These are phyloP conservation scores for Magnusiomyces paraingens DNA, from an alignment of 1,139 yeast species.

Conservation along the genomic window DNA sequence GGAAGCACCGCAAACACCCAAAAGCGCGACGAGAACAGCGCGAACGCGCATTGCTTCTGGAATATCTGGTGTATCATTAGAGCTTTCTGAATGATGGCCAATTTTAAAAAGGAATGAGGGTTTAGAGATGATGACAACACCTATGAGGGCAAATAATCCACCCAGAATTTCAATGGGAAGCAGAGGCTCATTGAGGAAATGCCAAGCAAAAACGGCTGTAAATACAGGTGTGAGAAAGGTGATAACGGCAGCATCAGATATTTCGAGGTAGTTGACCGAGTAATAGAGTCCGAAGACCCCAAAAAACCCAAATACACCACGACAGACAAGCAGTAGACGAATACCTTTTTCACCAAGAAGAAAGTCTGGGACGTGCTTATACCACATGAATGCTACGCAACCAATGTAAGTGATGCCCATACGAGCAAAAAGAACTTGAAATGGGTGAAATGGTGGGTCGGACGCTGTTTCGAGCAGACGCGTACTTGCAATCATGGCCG, in stretches of 20 bases:
- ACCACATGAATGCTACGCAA: conserved; percentile 50
- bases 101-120: conserved; percentile 59
- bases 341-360: conserved; percentile 65
- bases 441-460: conserved; percentile 60
- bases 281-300: conserved; percentile 75
- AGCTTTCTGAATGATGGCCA: conserved; percentile 7
- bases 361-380: conserved; percentile 45
- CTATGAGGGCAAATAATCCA: conserved; percentile 59
- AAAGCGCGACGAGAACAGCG: conserved; percentile 60
- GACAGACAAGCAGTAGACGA: conserved; percentile 47
- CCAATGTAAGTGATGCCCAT: conserved; percentile 65
- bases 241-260: conserved; percentile 75
- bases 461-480: conserved; percentile 62
- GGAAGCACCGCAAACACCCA: conserved; percentile 68
- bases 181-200: conserved; percentile 60
- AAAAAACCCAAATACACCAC: conserved; percentile 71
- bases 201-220: conserved; percentile 69
- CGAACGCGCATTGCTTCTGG: conserved; percentile 20
- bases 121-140: conserved; percentile 75
- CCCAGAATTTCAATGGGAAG: conserved; percentile 62
- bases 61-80: conserved; percentile 14
- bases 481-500: conserved; percentile 69
- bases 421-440: conserved; percentile 68
- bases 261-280: conserved; percentile 64
- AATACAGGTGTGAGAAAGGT: conserved; percentile 73